These are phyloP conservation scores for Lycium ferocissimum DNA, from an alignment of 257 asterid genomes.

Conservation along the genomic window DNA sequence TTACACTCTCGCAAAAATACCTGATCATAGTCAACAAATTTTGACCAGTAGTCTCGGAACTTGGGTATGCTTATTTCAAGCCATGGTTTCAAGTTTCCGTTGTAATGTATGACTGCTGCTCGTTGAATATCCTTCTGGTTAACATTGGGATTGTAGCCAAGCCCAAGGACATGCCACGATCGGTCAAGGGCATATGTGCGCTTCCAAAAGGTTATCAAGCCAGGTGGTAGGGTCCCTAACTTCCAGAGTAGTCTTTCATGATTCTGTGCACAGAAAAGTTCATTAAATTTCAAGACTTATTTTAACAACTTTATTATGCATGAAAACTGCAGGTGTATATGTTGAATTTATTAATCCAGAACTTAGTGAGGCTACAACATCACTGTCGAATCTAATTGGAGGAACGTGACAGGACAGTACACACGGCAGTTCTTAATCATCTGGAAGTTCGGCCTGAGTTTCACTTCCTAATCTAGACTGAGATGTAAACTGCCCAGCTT, in stretches of 20 bases:
- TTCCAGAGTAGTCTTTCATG: conserved; percentile 87
- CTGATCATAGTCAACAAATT: conserved; percentile 69
- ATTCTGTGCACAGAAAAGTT: conserved; percentile 55
- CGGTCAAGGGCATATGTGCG: conserved; percentile 69
- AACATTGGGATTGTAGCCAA: conserved; percentile 79
- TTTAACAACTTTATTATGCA: not conserved
- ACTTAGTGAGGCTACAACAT: not conserved
- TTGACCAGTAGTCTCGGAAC: conserved; percentile 75
- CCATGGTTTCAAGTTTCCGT: conserved; percentile 96
- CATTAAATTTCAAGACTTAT: conserved; percentile 10
- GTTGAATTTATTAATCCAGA: not conserved
- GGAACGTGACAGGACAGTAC: not conserved
- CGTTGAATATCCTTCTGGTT: conserved; percentile 73
- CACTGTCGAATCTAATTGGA: not conserved
- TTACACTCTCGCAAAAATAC: conserved; percentile 87
- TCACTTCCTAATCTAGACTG: not conserved
- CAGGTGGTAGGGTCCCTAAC: conserved; percentile 95
- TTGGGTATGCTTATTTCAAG: conserved; percentile 89
- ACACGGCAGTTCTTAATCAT: not conserved
- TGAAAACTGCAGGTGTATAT: not conserved
- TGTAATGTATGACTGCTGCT: conserved; percentile 89
- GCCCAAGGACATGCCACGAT: conserved; percentile 95
- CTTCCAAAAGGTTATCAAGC: conserved; percentile 89
- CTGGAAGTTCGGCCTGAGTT: not conserved
- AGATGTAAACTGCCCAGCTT: not conserved